Evolutionary conservation across 2,329 filamentous ascomycete species (phyloP), one percentile per base, ranked within the genome.

Genomic region (Arthrobotrys musiformis): DNA sequence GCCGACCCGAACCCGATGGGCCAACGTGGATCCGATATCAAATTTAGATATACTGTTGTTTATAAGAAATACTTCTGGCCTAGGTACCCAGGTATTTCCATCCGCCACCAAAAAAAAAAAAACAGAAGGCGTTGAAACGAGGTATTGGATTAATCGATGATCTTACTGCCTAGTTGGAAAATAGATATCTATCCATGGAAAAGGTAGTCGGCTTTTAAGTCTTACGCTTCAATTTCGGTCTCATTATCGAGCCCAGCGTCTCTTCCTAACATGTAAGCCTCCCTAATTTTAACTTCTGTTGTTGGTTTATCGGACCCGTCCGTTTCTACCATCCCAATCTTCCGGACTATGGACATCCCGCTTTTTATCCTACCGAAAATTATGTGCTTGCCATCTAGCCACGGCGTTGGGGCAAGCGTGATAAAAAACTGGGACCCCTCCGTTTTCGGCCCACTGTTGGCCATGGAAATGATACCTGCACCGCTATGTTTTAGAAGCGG

Each of bases 341-440:
- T 88, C 86, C 93, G 90, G 28, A 98, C 90, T n/a, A 94, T 87
- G 70, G 88, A 86, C 88, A 98, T 89, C 0, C 95, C 95, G 67
- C 85, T 88, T 85, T 92, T 94, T 42, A 99, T 93, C 66, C 94
- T 86, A 0, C 95, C 95, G 82, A 99, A 99, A 80, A 99, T 96
- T 9, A 95, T 97, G 83, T 99, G 94, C 84, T 97, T 97, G 22
- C 94, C 93, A 84, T 99, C 95, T 75, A 99, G 85, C 94, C 94
- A 98, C 0, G 95, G 95, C 15, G 95, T 94, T 3, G 94, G 94
- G 6, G 93, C 94, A 35, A 98, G 87, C 0, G 95, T 98, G 80
- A 99, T 90, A 83, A 98, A 98, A 85, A 98, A 99, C 85, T 98
- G 95, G 73, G 90, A 93, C 22, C 94, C 94, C 83, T 98, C 98